Percentiles rank a stretch among this genome's conserved stretches.
Conservation (phyloP, 768 basidiomycete genomes). For the Melanogaster broomeanus region DNA sequence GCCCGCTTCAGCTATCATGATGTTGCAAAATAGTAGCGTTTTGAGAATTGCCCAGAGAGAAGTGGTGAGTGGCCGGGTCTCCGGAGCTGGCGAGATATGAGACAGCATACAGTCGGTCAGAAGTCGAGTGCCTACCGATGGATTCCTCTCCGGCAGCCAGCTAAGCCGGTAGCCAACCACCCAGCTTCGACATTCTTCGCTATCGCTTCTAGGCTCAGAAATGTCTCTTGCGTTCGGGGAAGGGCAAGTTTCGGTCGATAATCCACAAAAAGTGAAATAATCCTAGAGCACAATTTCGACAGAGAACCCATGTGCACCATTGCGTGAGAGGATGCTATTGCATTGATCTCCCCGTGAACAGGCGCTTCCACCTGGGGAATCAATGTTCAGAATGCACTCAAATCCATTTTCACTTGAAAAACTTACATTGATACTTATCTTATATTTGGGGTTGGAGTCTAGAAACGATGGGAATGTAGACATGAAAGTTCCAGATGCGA, state of each 20-base stretch:
- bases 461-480: slow-evolving; percentile 41
- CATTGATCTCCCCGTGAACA: slow-evolving; percentile 36
- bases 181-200: slow-evolving; percentile 46
- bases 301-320: slow-evolving; percentile 41
- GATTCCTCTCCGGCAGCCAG: slow-evolving; percentile 20
- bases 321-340: slow-evolving; percentile 34
- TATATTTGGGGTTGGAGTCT: slow-evolving; percentile 18
- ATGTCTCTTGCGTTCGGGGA: slow-evolving; percentile 28
- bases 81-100: slow-evolving; percentile 37
- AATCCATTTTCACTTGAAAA: background rate
- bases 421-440: slow-evolving; percentile 20
- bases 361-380: slow-evolving; percentile 33
- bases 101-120: slow-evolving; percentile 5
- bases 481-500: slow-evolving; percentile 58
- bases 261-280: slow-evolving; percentile 35
- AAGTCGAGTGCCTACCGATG: slow-evolving; percentile 36
- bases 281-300: slow-evolving; percentile 40
- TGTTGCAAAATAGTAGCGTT: slow-evolving; percentile 69
- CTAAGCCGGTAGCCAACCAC: slow-evolving; percentile 46
- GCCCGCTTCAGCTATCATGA: slow-evolving; percentile 68
- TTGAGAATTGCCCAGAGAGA: slow-evolving; percentile 70
- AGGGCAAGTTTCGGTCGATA: slow-evolving; percentile 33
- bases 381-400: slow-evolving; percentile 1
- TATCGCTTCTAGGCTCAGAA: slow-evolving; percentile 33
- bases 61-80: slow-evolving; percentile 45